Evolutionary conservation across 768 basidiomycete genomes (phyloP), one percentile per base, ranked within the genome.

Genomic region (Termitomyces heimii): DNA sequence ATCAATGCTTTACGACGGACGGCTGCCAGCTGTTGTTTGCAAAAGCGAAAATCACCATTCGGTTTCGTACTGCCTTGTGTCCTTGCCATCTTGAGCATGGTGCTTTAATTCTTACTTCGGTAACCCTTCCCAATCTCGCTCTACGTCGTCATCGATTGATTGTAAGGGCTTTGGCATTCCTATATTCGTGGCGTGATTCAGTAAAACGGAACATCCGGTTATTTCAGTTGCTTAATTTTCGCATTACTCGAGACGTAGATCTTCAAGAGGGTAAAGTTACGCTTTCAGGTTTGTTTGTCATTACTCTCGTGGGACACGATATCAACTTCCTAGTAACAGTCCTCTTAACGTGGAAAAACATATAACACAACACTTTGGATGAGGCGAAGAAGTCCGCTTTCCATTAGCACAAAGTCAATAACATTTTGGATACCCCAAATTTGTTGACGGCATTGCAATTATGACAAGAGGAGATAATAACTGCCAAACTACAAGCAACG

Each of bases 191-290:
- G 85, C 78, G 20, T 83, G 89, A 8, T 87, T 97, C 57, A 83
- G 83, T 8, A 80, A 82, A 54, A 73, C 76, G 7, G 3, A 92
- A 89, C 53, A 84, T 92, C 26, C 67, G 68, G 7, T 74, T 97
- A 8, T 97, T 97, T 64, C 71, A 81, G 63, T 82, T 81, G 60
- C 79, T 97, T 0, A 93, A 91, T 0, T 97, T 97, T 64, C 67
- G 66, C 18, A 72, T 88, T 37, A 83, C 81, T 10, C 89, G 88
- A 65, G 70, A 73, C 10, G 84, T 87, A 14, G 50, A 86, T 91
- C 10, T 98, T 94, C 62, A 75, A 80, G 35, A 92, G 97, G 70
- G 81, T 92, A 16, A 94, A 96, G 73, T 80, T 97, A 83, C 81
- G 88, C 28, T 80, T 72, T 70, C 40, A 47, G 48, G 39, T 14